phyloP scores from a whole-genome alignment of 805 yeast genomes.

The Ogataea philodendri region DNA sequence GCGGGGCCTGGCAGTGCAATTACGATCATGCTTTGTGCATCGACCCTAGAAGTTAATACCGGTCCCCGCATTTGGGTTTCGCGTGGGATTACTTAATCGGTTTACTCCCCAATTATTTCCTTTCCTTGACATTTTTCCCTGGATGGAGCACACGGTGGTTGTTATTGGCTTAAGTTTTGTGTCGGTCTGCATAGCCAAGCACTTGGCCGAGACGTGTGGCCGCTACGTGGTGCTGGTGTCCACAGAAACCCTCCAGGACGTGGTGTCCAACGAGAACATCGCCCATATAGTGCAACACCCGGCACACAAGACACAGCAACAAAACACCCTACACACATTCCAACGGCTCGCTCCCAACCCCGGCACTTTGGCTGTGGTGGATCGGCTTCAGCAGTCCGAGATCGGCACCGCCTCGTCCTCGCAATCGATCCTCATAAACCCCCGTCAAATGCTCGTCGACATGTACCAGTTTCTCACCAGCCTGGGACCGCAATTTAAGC shows the following conservation, averaged over 20 bases:
- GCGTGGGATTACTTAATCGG: slow-evolving; percentile 2
- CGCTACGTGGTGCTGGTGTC: slow-evolving; percentile 17
- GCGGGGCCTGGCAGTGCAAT: too few relatives aligned
- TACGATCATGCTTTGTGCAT: too few relatives aligned
- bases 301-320: too few relatives aligned
- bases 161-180: slow-evolving; percentile 16
- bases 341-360: too few relatives aligned
- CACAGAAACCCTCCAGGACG: slow-evolving; percentile 11
- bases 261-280: slow-evolving; percentile 13
- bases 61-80: slow-evolving; percentile 8
- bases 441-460: slow-evolving; percentile 9
- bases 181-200: slow-evolving; percentile 15
- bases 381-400: slow-evolving; percentile 15
- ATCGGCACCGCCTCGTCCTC: neutral
- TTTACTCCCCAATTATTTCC: neutral
- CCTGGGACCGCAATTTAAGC: slow-evolving; percentile 6
- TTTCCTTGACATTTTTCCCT: neutral
- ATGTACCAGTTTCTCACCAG: slow-evolving; percentile 12
- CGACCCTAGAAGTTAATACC: too few relatives aligned
- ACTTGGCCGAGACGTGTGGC: slow-evolving; percentile 6
- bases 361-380: slow-evolving; percentile 15
- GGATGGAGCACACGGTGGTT: slow-evolving; percentile 9
- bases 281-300: slow-evolving; percentile 20
- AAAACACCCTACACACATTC: too few relatives aligned
- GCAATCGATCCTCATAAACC: slow-evolving; percentile 8